Evolutionary conservation across 1,139 yeast genomes (phyloP), one percentile per base, ranked within the genome.

Genomic region (Pneumocystis murina): DNA sequence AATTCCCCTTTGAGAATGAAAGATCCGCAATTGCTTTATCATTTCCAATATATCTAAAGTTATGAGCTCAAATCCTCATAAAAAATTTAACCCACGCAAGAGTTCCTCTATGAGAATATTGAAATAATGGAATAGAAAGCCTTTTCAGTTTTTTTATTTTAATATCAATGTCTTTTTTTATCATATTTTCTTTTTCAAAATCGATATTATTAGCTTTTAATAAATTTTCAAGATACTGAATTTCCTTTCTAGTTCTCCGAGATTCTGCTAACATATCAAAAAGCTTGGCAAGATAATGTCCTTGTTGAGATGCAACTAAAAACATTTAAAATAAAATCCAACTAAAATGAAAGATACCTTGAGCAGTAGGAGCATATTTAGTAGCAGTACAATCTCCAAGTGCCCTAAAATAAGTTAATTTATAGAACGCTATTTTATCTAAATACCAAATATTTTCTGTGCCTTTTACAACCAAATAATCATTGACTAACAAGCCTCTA

Each of bases 361-460:
- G 97, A 61, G 96, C 97, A 65, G 97, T 91, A 69, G 97, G 97
- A 62, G 96, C 95, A 69, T 82, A 84, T 74, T 90, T 90, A 69
- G 94, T 87, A 66, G 83, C 82, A 61, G 96, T 87, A 79, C 97
- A 90, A 78, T 91, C 97, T 73, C 97, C 97, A 67, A 91, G 77
- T 61, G 95, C 97, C 55, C 55, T 48, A 48, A 12, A 48, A 3
- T 10, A 48, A 24, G 24, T 48, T 24, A 48, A 12, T 24, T 48
- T 10, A 48, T 48, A 41, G 2, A 48, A 48, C 33, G 24, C 16
- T 48, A 48, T 48, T 48, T 20, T 48, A 12, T 24, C 1, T 16
- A 48, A 48, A 48, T 48, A 48, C 77, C 80, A 91, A 70, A 91
- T 84, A 69, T 88, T 88, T 70, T 82, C 82, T 61, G 92, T 82